These are phyloP conservation scores for Thelonectria discophora DNA, from an alignment of 2,329 filamentous ascomycete genomes.

Conservation along the genomic window DNA sequence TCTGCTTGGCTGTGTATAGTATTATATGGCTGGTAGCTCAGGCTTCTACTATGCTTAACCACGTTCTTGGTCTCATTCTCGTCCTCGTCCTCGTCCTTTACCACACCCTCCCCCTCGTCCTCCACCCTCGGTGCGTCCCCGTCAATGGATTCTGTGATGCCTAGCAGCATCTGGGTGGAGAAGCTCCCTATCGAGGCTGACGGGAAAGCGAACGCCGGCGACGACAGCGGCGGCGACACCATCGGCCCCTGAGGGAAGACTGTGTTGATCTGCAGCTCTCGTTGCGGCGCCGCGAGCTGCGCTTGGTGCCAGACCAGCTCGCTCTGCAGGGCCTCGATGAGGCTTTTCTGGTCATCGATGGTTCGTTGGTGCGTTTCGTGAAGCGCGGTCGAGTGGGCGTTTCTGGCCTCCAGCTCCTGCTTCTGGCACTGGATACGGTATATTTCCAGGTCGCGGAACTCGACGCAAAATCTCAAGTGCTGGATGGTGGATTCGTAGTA, in stretches of 20 bases:
- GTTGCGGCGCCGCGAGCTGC: neutral
- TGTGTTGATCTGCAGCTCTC: neutral
- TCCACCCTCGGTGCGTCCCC: neutral
- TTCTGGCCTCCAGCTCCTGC: neutral
- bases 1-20: neutral
- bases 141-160: neutral
- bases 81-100: no score
- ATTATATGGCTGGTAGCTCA: neutral
- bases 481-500: slow-evolving; percentile 1
- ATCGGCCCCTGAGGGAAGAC: neutral
- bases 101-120: no score
- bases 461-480: neutral
- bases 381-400: neutral
- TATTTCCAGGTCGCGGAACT: neutral
- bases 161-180: neutral
- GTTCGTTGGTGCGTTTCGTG: neutral
- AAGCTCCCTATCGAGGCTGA: neutral
- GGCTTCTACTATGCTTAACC: neutral
- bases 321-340: neutral
- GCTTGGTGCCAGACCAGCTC: neutral
- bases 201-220: neutral
- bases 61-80: no score
- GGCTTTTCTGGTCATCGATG: neutral
- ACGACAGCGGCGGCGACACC: neutral
- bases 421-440: neutral